These are phyloP conservation scores for Gossypium turneri DNA, from an alignment of 345 rosid species.

Conservation along the genomic window DNA sequence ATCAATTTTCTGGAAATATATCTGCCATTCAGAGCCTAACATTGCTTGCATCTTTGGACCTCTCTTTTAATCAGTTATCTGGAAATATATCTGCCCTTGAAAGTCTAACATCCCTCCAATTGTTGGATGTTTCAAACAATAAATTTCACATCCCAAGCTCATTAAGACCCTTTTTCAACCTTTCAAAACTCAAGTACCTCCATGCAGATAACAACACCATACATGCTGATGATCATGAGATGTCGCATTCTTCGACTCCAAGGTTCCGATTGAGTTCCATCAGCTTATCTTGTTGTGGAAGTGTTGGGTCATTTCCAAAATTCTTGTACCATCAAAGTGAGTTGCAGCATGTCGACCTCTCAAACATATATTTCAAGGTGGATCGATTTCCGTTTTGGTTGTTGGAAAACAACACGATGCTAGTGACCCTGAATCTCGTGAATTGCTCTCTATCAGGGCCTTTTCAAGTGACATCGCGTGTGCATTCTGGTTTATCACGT, in stretches of 20 bases:
- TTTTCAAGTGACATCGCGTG: background rate
- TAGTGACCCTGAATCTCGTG: accelerated
- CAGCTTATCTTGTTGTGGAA: too few relatives aligned
- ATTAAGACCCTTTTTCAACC: too few relatives aligned
- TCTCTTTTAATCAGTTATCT: too few relatives aligned
- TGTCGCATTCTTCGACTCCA: background rate
- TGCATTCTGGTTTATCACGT: background rate
- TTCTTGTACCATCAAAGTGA: conserved; percentile 14
- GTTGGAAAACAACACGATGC: conserved; percentile 21
- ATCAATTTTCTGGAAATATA: too few relatives aligned
- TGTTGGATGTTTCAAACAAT: background rate
- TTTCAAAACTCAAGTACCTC: background rate
- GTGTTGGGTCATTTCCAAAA: background rate
- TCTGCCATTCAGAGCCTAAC: too few relatives aligned
- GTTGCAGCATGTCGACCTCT: background rate
- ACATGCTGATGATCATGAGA: background rate
- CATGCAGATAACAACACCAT: background rate
- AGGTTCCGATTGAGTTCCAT: background rate
- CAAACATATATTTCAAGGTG: background rate
- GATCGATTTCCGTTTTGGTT: conserved; percentile 24
- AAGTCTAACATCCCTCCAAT: too few relatives aligned
- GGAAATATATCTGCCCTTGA: too few relatives aligned
- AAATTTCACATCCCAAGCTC: too few relatives aligned
- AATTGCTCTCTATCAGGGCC: conserved; percentile 9
- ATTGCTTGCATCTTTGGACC: too few relatives aligned